Percentiles rank a stretch among this genome's conserved stretches.
Conservation (phyloP, 1,139 yeast species). For the Protomyces macrosporus region DNA sequence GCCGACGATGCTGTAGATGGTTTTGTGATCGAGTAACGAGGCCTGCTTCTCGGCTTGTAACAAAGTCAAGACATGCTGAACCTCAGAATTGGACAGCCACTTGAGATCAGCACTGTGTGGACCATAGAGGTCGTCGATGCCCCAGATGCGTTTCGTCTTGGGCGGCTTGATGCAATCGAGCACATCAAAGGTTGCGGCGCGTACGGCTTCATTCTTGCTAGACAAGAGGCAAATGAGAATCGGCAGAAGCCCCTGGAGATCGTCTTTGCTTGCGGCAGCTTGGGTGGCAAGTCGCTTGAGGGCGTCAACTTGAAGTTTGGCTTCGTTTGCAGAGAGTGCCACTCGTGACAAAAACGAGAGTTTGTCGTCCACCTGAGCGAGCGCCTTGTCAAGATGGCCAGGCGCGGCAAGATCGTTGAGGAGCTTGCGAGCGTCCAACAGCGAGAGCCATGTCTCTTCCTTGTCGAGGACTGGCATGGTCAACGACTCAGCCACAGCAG, state of each 20-base stretch:
- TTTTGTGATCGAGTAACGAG: constrained; percentile 46
- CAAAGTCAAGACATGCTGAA: constrained; percentile 45
- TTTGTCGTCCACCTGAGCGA: constrained; percentile 1
- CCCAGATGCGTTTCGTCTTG: constrained; percentile 15
- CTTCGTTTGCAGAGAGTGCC: constrained; percentile 14
- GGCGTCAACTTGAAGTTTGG: constrained; percentile 41
- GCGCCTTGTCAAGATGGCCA: not conserved
- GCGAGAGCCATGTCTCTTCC: constrained; percentile 3
- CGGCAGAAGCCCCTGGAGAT: constrained; percentile 40
- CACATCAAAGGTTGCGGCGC: constrained; percentile 34
- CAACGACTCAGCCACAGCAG: constrained; percentile 9
- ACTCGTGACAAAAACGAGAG: constrained; percentile 13
- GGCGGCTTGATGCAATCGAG: not conserved
- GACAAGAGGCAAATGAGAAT: constrained; percentile 36
- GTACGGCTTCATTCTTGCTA: constrained; percentile 38
- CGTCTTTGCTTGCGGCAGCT: constrained; percentile 30
- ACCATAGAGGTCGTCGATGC: constrained; percentile 18
- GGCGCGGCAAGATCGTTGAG: constrained; percentile 20
- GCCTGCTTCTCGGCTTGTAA: constrained; percentile 43
- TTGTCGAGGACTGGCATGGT: not conserved
- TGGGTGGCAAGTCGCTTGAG: constrained; percentile 34
- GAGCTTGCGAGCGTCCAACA: constrained; percentile 7
- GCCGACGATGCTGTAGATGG: constrained; percentile 41
- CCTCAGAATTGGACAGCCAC: constrained; percentile 61
- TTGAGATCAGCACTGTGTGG: constrained; percentile 47